phyloP scores from a whole-genome alignment of 2,329 filamentous ascomycete genomes.

The Fusarium pseudograminearum region DNA sequence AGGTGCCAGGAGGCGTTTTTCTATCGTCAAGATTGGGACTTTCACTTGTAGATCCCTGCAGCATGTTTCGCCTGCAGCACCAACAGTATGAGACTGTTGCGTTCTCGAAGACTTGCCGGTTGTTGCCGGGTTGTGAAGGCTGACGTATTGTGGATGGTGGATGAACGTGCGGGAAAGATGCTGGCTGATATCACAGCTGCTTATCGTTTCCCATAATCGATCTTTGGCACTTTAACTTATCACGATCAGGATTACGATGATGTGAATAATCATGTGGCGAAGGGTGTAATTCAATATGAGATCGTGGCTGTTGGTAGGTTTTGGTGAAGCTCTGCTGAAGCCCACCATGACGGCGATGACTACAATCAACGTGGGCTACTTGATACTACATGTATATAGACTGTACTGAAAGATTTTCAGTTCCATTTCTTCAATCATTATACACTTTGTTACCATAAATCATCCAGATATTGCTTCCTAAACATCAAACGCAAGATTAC shows the following conservation, averaged over 20 bases:
- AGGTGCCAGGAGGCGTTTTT: neutral
- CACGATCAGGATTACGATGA: neutral
- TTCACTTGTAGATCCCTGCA: constrained; percentile 10
- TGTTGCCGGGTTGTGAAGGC: constrained; percentile 4
- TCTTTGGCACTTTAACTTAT: neutral
- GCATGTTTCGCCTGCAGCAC: neutral
- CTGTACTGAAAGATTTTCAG: rapidly evolving
- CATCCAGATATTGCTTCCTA: rapidly evolving
- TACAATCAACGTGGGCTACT: rapidly evolving
- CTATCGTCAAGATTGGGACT: neutral
- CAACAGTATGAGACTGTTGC: neutral
- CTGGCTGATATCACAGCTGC: neutral
- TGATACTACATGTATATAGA: rapidly evolving
- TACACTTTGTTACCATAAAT: neutral
- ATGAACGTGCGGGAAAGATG: neutral
- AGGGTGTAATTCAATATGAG: rapidly evolving
- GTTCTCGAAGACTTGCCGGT: constrained; percentile 1
- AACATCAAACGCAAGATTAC: neutral
- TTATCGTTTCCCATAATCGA: neutral
- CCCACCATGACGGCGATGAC: neutral
- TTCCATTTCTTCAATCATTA: neutral
- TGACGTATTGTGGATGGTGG: neutral
- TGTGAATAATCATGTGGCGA: neutral
- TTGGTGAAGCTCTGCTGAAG: neutral
- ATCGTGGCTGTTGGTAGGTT: too few species aligned